These are phyloP conservation scores for Phaeodactylum tricornutum DNA, from an alignment of 108 stramenopile species.

Conservation along the genomic window DNA sequence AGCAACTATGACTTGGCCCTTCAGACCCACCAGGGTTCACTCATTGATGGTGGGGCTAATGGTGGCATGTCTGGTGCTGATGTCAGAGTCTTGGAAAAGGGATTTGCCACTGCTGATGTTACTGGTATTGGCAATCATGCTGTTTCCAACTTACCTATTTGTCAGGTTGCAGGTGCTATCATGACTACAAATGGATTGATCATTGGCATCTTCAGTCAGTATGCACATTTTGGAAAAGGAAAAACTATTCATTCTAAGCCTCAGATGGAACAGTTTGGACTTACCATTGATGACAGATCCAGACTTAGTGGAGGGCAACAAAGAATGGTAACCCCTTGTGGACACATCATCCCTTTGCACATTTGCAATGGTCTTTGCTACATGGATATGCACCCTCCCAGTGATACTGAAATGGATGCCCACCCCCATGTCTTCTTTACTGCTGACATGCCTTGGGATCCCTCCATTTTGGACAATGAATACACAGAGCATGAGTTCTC, in stretches of 20 bases:
- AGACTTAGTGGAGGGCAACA: constrained; percentile 13
- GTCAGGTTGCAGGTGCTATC: no score
- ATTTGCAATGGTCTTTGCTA: constrained; percentile 12
- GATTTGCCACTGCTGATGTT: no score
- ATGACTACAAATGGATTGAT: no score
- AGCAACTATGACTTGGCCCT: no score
- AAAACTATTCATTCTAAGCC: constrained; percentile 14
- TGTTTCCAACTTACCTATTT: no score
- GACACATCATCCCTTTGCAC: constrained; percentile 13
- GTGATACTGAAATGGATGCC: constrained; percentile 14
- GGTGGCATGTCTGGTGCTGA: no score
- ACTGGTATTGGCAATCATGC: no score
- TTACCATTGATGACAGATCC: constrained; percentile 6
- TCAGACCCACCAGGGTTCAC: no score
- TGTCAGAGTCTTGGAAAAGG: no score
- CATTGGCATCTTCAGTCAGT: no score
- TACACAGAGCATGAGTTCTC: no score
- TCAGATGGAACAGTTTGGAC: constrained; percentile 5
- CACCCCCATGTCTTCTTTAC: constrained; percentile 27
- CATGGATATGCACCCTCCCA: constrained; percentile 10
- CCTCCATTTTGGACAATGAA: constrained; percentile 9
- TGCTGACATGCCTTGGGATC: constrained; percentile 19
- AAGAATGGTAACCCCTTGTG: constrained; percentile 17
- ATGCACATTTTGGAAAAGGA: constrained; percentile 9
- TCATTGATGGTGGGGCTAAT: no score